Evolutionary conservation across 1,284 basidiomycete species (phyloP).

Genomic region (Microbotryum intermedium): DNA sequence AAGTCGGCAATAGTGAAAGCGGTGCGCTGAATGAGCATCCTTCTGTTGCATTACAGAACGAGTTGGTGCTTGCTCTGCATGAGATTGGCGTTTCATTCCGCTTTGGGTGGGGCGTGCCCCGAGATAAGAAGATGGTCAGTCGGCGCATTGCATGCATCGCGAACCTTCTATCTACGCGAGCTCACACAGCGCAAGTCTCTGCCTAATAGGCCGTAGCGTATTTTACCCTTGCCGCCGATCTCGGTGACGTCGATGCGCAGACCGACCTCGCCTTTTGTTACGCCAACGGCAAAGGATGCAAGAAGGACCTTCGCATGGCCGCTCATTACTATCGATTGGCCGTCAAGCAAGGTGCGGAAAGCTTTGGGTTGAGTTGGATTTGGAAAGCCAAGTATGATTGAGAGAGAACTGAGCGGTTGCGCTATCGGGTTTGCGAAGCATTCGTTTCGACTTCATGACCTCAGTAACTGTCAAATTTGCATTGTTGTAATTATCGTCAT

Average conservation of each 20-base stretch:
- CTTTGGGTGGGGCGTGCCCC: conserved; percentile 77
- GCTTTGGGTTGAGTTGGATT: conserved; percentile 76
- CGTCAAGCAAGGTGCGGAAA: conserved; percentile 66
- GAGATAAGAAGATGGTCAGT: conserved; percentile 78
- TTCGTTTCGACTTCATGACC: too few species aligned
- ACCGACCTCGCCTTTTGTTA: conserved; percentile 70
- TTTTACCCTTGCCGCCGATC: conserved; percentile 67
- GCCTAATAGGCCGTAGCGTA: conserved; percentile 43
- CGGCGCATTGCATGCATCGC: conserved; percentile 44
- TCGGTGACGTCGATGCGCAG: conserved; percentile 81
- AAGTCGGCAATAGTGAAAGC: too few species aligned
- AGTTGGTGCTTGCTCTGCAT: conserved; percentile 78
- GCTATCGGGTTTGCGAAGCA: too few species aligned
- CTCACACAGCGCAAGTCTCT: background rate
- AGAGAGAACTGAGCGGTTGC: background rate
- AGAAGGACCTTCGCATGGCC: conserved; percentile 75
- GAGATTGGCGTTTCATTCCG: conserved; percentile 88
- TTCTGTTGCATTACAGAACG: conserved; percentile 46
- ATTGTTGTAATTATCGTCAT: too few species aligned
- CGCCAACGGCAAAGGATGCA: conserved; percentile 76
- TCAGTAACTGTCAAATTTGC: too few species aligned
- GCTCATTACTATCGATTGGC: conserved; percentile 78
- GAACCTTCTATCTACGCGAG: too few species aligned
- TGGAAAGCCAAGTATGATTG: conserved; percentile 50
- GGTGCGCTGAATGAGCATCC: too few species aligned